phyloP scores from a whole-genome alignment of 108 stramenopile species.

The Chaetoceros muelleri region DNA sequence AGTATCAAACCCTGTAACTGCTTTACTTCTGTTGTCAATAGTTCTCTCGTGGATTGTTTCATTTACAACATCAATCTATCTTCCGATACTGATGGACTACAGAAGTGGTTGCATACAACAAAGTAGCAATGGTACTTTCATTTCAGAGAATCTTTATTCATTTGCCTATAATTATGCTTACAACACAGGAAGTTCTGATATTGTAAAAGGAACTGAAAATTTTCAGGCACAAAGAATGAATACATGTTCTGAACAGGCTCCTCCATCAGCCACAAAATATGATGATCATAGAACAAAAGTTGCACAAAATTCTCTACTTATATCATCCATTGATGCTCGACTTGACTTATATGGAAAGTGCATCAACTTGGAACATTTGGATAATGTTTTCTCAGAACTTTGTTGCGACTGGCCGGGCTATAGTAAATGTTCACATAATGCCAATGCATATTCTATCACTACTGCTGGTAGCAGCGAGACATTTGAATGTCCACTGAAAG shows the following conservation, averaged over 20 bases:
- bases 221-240: constrained; percentile 31
- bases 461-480: too few relatives aligned
- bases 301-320: too few relatives aligned
- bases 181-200: constrained; percentile 28
- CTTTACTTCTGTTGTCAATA: constrained; percentile 14
- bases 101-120: constrained; percentile 19
- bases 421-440: too few relatives aligned
- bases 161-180: constrained; percentile 40
- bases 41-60: constrained; percentile 17
- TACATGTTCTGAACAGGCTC: constrained; percentile 21
- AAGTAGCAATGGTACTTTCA: constrained; percentile 25
- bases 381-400: too few relatives aligned
- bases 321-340: too few relatives aligned
- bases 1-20: constrained; percentile 15
- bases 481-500: too few relatives aligned
- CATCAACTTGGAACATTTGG: too few relatives aligned
- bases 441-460: too few relatives aligned
- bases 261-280: constrained; percentile 18
- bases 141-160: constrained; percentile 31
- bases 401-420: too few relatives aligned
- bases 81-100: constrained; percentile 22
- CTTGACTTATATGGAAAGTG: too few relatives aligned
- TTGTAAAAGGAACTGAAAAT: constrained; percentile 28
- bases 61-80: constrained; percentile 13
- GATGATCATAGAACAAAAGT: constrained; percentile 25